A percentile compares a stretch with the other conserved stretches of the same genome.
phyloP scores from a whole-genome alignment of 192 early-diverging fungal genomes.

The Coemansia sp. region DNA sequence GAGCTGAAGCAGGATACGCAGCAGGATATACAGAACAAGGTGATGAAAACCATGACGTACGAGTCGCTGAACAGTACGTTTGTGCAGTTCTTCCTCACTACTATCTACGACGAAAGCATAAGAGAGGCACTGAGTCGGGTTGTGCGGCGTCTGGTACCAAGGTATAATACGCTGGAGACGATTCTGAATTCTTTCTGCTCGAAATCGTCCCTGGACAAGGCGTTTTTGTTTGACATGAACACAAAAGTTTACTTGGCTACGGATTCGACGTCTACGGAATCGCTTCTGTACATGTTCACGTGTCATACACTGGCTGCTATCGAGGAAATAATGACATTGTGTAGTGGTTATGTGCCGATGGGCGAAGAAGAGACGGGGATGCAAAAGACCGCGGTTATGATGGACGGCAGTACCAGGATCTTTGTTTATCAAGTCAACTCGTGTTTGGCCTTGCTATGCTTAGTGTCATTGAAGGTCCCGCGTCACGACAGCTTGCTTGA shows the following conservation, averaged over 20 bases:
- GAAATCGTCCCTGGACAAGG: constrained; percentile 96
- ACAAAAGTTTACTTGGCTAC: constrained; percentile 96
- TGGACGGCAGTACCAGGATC: constrained; percentile 27
- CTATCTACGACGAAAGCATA: constrained; percentile 93
- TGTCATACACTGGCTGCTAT: constrained; percentile 95
- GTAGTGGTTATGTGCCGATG: constrained; percentile 26
- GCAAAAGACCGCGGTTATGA: constrained; percentile 29
- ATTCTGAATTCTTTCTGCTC: constrained; percentile 91
- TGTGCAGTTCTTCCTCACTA: constrained; percentile 84
- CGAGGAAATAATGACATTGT: constrained; percentile 80
- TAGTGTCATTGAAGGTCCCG: constrained; percentile 26
- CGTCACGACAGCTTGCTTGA: constrained; percentile 49
- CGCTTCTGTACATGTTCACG: constrained; percentile 89
- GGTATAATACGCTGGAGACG: constrained; percentile 84
- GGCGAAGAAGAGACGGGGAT: constrained; percentile 22
- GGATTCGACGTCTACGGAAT: constrained; percentile 87
- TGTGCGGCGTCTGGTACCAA: constrained; percentile 86
- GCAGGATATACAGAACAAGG: constrained; percentile 90
- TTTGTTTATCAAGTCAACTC: constrained; percentile 48
- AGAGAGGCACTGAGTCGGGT: constrained; percentile 95
- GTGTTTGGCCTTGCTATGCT: constrained; percentile 37
- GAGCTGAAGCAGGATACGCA: constrained; percentile 97
- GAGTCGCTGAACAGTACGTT: constrained; percentile 76
- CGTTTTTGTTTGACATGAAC: constrained; percentile 87
- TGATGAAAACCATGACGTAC: constrained; percentile 84